Evolutionary conservation across 1,284 basidiomycete genomes (phyloP).

Genomic region (Leccinum griseonigrum): DNA sequence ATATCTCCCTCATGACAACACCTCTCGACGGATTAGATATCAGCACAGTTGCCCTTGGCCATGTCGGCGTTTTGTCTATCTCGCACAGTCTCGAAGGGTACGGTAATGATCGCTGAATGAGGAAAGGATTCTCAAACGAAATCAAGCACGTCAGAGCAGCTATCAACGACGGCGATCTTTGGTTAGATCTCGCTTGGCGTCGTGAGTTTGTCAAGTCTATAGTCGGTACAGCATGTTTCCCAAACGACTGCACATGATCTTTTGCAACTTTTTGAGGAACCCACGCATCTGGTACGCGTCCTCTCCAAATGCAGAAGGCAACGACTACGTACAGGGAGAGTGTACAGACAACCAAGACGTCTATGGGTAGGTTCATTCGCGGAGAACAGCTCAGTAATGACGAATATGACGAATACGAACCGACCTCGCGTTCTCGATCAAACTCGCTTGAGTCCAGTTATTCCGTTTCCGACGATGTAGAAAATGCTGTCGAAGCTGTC

Average conservation of each 20-base stretch:
- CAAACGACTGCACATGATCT: slow-evolving; percentile 34
- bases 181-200: slow-evolving; percentile 47
- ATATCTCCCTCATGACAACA: slow-evolving; percentile 39
- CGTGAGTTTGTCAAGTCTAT: slow-evolving; percentile 42
- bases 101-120: slow-evolving; percentile 16
- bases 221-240: slow-evolving; percentile 38
- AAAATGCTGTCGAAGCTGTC: slow-evolving; percentile 34
- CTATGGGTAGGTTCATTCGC: slow-evolving; percentile 57
- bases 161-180: slow-evolving; percentile 36
- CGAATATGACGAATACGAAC: slow-evolving; percentile 51
- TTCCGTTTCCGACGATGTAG: slow-evolving; percentile 31
- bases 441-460: slow-evolving; percentile 25
- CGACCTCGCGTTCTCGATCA: slow-evolving; percentile 19
- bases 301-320: slow-evolving; percentile 1
- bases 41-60: slow-evolving; percentile 43
- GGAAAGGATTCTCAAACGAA: slow-evolving; percentile 48
- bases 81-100: slow-evolving; percentile 27
- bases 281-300: slow-evolving; percentile 8
- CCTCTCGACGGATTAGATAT: slow-evolving; percentile 14
- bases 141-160: slow-evolving; percentile 43
- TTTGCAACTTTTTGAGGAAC: slow-evolving; percentile 22
- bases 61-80: slow-evolving; percentile 40
- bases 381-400: slow-evolving; percentile 62
- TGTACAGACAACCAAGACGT: slow-evolving; percentile 31
- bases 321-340: slow-evolving; percentile 6